Evolutionary conservation across 1,284 basidiomycete species (phyloP).

Genomic region (Heterobasidion parviporum): DNA sequence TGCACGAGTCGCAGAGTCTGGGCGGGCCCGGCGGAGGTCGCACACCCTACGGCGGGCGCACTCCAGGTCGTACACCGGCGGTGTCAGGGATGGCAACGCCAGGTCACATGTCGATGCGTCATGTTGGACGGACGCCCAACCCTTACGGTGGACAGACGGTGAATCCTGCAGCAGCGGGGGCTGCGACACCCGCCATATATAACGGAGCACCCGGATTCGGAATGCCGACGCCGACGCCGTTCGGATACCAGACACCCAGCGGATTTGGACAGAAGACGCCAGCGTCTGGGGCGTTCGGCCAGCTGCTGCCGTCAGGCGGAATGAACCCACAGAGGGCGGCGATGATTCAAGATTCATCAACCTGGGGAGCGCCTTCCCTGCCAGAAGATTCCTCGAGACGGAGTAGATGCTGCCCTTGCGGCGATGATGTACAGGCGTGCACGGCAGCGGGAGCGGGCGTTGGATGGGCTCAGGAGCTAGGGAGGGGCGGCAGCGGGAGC

Average conservation of each 20-base stretch:
- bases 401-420: too few species aligned
- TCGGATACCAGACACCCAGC: constrained; percentile 58
- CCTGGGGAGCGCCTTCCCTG: background rate
- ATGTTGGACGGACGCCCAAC: constrained; percentile 65
- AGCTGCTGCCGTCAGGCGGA: constrained; percentile 35
- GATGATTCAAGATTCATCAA: constrained; percentile 36
- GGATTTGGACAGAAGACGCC: constrained; percentile 31
- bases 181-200: constrained; percentile 17
- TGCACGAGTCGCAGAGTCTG: constrained; percentile 72
- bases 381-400: too few species aligned
- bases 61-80: constrained; percentile 59
- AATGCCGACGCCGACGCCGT: constrained; percentile 26
- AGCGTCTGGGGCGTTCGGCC: constrained; percentile 37
- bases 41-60: constrained; percentile 76
- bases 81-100: constrained; percentile 59
- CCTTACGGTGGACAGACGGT: constrained; percentile 40
- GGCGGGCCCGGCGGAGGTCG: constrained; percentile 58
- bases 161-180: constrained; percentile 10
- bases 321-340: constrained; percentile 60
- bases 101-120: constrained; percentile 66
- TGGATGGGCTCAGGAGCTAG: too few species aligned
- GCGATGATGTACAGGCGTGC: too few species aligned
- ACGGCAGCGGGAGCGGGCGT: too few species aligned
- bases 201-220: constrained; percentile 12
- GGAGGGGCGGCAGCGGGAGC: too few species aligned